A percentile compares a stretch with the other conserved stretches of the same genome.
Evolutionary conservation across 169 alveolate genomes (phyloP).

Genomic region (Plasmodium malariae): DNA sequence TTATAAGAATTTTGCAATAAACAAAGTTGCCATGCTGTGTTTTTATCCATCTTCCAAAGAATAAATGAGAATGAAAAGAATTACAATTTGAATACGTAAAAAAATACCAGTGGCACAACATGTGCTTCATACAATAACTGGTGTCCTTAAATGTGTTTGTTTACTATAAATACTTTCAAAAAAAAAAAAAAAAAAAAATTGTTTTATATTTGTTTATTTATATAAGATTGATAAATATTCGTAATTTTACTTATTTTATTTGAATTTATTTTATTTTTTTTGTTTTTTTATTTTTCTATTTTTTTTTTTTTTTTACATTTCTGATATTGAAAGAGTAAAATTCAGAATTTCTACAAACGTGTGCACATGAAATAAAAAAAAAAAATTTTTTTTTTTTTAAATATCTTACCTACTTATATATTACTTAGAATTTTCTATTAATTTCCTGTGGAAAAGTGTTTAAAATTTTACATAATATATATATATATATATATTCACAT

Average conservation of each 20-base stretch:
- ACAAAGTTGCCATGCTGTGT: not conserved
- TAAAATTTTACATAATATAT: not conserved
- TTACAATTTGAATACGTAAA: constrained; percentile 7
- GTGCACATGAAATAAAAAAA: constrained; percentile 14
- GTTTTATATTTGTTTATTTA: not conserved
- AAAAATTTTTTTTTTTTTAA: not conserved
- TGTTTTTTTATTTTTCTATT: too few species aligned
- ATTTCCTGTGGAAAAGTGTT: constrained; percentile 14
- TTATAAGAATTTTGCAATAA: not conserved
- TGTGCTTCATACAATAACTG: not conserved
- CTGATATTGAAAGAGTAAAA: constrained; percentile 4
- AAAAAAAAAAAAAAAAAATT: not conserved
- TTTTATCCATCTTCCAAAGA: constrained; percentile 8
- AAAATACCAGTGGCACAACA: constrained; percentile 12
- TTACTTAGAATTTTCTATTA: constrained; percentile 4
- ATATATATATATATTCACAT: not conserved
- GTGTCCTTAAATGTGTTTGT: not conserved
- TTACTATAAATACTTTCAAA: constrained; percentile 6
- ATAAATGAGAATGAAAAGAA: constrained; percentile 15
- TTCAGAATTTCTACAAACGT: constrained; percentile 32
- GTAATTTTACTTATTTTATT: constrained; percentile 19
- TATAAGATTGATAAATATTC: constrained; percentile 12
- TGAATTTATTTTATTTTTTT: not conserved
- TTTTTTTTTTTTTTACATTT: constrained; percentile 13
- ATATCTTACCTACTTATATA: constrained; percentile 8